Percentiles rank a stretch among this genome's conserved stretches.
phyloP scores from a whole-genome alignment of 2,329 filamentous ascomycete genomes.

The Reticulascus tulasneorum region DNA sequence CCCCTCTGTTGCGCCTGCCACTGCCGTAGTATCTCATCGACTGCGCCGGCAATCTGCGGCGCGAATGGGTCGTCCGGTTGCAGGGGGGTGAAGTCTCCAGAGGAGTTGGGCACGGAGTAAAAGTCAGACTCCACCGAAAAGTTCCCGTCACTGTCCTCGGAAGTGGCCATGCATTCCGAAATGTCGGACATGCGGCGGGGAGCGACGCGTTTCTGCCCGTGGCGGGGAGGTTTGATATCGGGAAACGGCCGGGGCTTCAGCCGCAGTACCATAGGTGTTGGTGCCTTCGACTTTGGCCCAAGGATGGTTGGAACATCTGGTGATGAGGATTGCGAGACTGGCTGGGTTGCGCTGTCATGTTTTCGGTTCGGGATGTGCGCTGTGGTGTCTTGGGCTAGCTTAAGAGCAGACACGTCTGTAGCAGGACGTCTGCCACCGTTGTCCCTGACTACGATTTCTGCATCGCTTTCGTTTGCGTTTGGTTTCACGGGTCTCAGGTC shows the following conservation, averaged over 20 bases:
- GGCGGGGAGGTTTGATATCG: neutral
- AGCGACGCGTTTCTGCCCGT: neutral
- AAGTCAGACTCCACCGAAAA: conserved; percentile 6
- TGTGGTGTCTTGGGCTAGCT: neutral
- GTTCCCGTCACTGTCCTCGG: conserved; percentile 3
- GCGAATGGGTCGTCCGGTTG: conserved; percentile 1
- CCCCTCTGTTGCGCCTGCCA: conserved; percentile 3
- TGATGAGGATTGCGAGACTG: too few relatives aligned
- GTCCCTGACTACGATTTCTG: neutral
- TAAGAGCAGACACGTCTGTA: neutral
- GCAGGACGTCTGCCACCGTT: too few relatives aligned
- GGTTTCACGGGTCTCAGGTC: neutral
- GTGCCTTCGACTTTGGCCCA: neutral
- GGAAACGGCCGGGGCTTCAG: neutral
- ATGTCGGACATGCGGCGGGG: neutral
- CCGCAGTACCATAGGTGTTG: neutral
- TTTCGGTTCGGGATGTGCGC: neutral
- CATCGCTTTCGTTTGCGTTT: neutral
- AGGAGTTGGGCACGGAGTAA: conserved; percentile 5
- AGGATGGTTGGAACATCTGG: too few relatives aligned
- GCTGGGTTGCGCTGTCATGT: too few relatives aligned
- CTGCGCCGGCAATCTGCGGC: neutral
- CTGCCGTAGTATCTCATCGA: neutral
- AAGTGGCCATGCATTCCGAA: neutral
- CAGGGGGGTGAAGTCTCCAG: conserved; percentile 1